These are phyloP conservation scores for Chondrostereum purpureum DNA, from an alignment of 1,284 basidiomycete species.

Conservation along the genomic window DNA sequence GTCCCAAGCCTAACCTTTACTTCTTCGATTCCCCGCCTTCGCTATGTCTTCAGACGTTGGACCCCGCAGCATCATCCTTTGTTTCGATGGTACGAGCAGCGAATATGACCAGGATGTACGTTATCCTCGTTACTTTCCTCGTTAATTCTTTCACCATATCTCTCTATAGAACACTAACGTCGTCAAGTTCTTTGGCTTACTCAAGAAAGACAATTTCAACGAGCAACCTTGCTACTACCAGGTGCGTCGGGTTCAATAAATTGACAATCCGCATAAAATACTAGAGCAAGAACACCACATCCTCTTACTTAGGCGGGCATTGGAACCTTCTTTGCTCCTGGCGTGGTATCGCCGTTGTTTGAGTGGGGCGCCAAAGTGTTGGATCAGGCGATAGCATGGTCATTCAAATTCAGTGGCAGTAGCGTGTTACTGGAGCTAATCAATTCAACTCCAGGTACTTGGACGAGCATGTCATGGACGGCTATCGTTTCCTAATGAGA, in stretches of 20 bases:
- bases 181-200: background rate
- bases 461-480: conserved; percentile 54
- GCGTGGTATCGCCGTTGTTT: conserved; percentile 45
- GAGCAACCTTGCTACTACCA: background rate
- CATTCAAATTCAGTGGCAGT: conserved; percentile 16
- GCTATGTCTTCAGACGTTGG: conserved; percentile 1
- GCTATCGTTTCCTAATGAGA: conserved; percentile 52
- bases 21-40: conserved; percentile 3
- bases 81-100: conserved; percentile 57
- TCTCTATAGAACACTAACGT: conserved; percentile 25
- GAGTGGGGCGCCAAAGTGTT: conserved; percentile 42
- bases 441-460: conserved; percentile 41
- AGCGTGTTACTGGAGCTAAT: background rate
- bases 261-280: background rate
- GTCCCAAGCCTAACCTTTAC: conserved; percentile 6
- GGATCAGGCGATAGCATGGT: conserved; percentile 60
- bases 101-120: conserved; percentile 33
- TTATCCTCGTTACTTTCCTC: background rate
- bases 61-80: conserved; percentile 45
- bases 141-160: background rate
- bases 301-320: conserved; percentile 41
- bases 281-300: background rate
- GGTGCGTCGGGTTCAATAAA: too few relatives aligned
- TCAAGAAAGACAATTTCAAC: background rate
- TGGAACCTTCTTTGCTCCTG: conserved; percentile 55